Percentiles rank a stretch among this genome's conserved stretches.
Conservation (phyloP, 352 stramenopile genomes). For the Pythium rhizo-oryzae region DNA sequence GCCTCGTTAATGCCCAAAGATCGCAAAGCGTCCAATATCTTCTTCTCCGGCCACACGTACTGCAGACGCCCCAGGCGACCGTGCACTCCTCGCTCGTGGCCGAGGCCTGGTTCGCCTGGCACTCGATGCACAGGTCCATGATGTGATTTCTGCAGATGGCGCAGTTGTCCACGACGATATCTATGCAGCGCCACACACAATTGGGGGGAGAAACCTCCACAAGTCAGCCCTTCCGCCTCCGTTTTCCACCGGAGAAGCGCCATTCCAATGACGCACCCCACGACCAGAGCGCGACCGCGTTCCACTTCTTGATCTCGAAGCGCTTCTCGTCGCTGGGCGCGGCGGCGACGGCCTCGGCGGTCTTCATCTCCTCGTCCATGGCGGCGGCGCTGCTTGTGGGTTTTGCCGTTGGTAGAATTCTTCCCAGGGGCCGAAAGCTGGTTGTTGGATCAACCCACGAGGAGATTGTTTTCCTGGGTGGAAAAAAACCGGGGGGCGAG, state of each 20-base stretch:
- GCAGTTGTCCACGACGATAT: constrained; percentile 91
- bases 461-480: not conserved
- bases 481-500: constrained; percentile 7
- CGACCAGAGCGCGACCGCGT: constrained; percentile 98
- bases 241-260: constrained; percentile 3
- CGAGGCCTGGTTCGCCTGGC: constrained; percentile 94
- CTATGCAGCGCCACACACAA: constrained; percentile 29
- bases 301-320: constrained; percentile 99
- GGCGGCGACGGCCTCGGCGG: constrained; percentile 29
- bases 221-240: constrained; percentile 1
- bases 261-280: constrained; percentile 83
- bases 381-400: constrained; percentile 1
- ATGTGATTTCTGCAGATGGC: constrained; percentile 99
- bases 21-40: not conserved
- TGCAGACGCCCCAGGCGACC: constrained; percentile 87
- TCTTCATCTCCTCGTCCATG: constrained; percentile 79
- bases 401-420: constrained; percentile 14
- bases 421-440: constrained; percentile 6
- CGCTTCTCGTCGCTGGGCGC: constrained; percentile 72
- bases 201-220: not conserved
- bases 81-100: constrained; percentile 89
- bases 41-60: constrained; percentile 46
- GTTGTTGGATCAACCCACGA: constrained; percentile 26
- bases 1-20: constrained; percentile 53
- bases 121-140: constrained; percentile 99